These are phyloP conservation scores for Petunia secreta DNA, from an alignment of 257 asterid species.

Conservation along the genomic window DNA sequence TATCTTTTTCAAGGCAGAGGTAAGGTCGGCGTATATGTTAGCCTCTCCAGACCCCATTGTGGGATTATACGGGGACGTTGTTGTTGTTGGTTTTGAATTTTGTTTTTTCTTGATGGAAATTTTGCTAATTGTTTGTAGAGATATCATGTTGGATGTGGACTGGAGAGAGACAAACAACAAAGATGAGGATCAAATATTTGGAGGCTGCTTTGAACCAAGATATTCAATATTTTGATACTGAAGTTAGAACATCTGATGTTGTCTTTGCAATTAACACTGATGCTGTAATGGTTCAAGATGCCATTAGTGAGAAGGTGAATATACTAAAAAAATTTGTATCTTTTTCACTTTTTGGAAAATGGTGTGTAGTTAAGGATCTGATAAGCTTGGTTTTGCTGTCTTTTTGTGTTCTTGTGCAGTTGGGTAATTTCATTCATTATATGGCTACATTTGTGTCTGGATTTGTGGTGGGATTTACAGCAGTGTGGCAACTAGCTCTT, in stretches of 20 bases:
- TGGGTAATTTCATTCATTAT: constrained; percentile 96
- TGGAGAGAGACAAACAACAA: constrained; percentile 89
- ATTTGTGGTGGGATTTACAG: constrained; percentile 88
- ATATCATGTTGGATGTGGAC: constrained; percentile 99
- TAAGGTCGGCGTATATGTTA: too few relatives aligned
- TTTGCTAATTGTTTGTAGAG: constrained; percentile 50
- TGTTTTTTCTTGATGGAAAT: constrained; percentile 24
- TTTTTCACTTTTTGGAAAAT: neutral
- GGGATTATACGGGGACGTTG: neutral
- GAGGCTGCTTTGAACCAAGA: constrained; percentile 90
- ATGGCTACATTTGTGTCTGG: constrained; percentile 94
- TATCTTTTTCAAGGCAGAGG: too few relatives aligned
- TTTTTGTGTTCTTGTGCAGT: constrained; percentile 42
- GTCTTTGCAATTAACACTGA: constrained; percentile 90
- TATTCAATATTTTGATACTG: constrained; percentile 80
- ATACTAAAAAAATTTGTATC: neutral
- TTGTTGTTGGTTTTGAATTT: neutral
- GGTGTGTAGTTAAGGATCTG: neutral
- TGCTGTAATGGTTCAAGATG: constrained; percentile 91
- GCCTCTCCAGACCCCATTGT: too few relatives aligned
- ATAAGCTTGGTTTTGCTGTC: constrained; percentile 1
- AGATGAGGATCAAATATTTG: constrained; percentile 80
- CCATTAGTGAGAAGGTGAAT: constrained; percentile 90
- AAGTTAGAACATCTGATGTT: constrained; percentile 88
- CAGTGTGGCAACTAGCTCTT: constrained; percentile 89